Conservation (phyloP, 768 basidiomycete genomes). For the Lactifluus volemus region DNA sequence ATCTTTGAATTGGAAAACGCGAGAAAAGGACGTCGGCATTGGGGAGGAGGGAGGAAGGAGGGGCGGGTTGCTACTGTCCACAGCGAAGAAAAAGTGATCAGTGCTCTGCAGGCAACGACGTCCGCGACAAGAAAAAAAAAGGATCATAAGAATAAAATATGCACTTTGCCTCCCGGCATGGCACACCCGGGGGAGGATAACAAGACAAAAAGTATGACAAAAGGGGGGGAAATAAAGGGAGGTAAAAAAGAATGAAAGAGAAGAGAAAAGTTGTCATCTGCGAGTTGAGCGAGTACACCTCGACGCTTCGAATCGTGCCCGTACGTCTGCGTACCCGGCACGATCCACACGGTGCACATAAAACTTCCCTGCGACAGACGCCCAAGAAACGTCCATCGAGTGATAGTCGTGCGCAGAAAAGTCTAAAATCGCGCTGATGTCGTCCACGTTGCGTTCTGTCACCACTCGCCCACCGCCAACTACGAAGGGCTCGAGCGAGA, state of each 20-base stretch:
- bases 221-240: not conserved
- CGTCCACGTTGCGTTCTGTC: slow-evolving; percentile 78
- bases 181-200: not conserved
- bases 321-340: slow-evolving; percentile 39
- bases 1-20: not conserved
- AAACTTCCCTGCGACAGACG: slow-evolving; percentile 57
- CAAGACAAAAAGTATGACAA: no score
- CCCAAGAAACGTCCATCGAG: slow-evolving; percentile 64
- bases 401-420: slow-evolving; percentile 28
- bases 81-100: not conserved
- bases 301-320: slow-evolving; percentile 17
- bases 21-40: not conserved
- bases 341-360: slow-evolving; percentile 75
- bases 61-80: not conserved
- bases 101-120: not conserved
- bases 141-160: not conserved
- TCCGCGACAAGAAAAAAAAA: not conserved
- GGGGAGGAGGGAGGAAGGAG: not conserved
- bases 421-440: slow-evolving; percentile 76
- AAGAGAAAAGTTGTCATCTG: not conserved
- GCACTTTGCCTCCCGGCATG: not conserved
- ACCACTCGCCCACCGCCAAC: slow-evolving; percentile 55
- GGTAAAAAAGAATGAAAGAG: not conserved
- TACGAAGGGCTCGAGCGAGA: slow-evolving; percentile 83
- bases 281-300: slow-evolving; percentile 17